Conservation (phyloP, 78 protist species). For the Polysphondylium violaceum region DNA sequence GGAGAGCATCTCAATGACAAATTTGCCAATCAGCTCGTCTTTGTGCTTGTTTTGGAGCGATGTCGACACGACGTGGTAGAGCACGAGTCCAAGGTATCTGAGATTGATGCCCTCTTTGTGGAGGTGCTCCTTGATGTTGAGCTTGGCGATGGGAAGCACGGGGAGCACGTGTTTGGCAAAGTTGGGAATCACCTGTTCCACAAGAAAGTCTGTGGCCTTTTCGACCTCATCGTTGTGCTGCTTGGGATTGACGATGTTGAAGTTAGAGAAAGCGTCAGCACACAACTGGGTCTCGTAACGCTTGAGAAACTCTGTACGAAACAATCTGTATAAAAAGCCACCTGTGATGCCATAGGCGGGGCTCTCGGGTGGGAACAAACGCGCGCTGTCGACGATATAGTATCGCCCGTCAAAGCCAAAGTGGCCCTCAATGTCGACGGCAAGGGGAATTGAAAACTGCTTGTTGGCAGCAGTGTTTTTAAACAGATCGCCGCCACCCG, state of each 20-base stretch:
- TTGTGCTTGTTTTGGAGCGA: background rate
- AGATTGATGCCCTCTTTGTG: slow-evolving; percentile 74
- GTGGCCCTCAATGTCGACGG: slow-evolving; percentile 81
- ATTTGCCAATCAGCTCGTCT: slow-evolving; percentile 2
- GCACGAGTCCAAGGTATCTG: slow-evolving; percentile 41
- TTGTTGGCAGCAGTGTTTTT: too few relatives aligned
- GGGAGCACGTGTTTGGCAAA: background rate
- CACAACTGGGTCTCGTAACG: slow-evolving; percentile 60
- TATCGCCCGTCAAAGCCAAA: slow-evolving; percentile 76
- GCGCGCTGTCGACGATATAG: slow-evolving; percentile 68
- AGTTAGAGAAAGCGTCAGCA: slow-evolving; percentile 76
- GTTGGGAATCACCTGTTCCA: slow-evolving; percentile 2
- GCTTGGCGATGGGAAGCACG: background rate
- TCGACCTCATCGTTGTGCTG: slow-evolving; percentile 11
- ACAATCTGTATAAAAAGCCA: slow-evolving; percentile 57
- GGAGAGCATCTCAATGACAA: slow-evolving; percentile 47
- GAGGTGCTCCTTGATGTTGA: slow-evolving; percentile 28
- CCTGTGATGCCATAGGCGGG: slow-evolving; percentile 65
- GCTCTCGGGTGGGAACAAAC: slow-evolving; percentile 61
- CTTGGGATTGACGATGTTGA: slow-evolving; percentile 24
- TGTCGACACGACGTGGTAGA: slow-evolving; percentile 5
- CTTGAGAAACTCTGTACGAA: slow-evolving; percentile 76
- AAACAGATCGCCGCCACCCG: too few relatives aligned
- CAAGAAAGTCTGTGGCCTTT: slow-evolving; percentile 48
- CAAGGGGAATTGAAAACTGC: slow-evolving; percentile 31